Evolutionary conservation across 192 early-diverging fungal species (phyloP).

Genomic region (Linnemannia exigua): DNA sequence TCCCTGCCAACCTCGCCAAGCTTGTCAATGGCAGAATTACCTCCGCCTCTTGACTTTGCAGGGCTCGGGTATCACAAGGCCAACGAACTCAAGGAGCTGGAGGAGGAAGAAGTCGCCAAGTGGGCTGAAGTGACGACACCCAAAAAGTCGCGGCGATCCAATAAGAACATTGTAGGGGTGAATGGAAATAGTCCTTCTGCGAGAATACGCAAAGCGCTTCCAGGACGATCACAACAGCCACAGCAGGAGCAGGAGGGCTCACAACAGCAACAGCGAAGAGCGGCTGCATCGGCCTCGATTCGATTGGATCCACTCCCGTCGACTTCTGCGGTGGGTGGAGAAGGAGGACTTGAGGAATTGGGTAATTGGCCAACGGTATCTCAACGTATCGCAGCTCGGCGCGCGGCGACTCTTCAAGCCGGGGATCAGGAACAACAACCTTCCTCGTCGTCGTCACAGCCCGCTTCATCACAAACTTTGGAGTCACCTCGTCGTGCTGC

Average conservation of each 20-base stretch:
- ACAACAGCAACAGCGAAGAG: background rate
- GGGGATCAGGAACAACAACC: background rate
- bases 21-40: conserved; percentile 1
- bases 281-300: background rate
- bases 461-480: background rate
- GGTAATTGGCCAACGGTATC: background rate
- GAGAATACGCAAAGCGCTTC: background rate
- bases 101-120: background rate
- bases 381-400: background rate
- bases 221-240: background rate
- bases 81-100: background rate
- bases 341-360: background rate
- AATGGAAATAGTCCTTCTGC: background rate
- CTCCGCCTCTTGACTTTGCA: conserved; percentile 40
- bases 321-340: background rate
- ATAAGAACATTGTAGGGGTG: background rate
- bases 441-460: background rate
- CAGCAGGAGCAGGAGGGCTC: background rate
- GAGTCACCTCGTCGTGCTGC: background rate
- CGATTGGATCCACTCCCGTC: background rate
- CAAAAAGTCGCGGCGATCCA: background rate
- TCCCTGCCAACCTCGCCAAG: background rate
- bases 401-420: background rate
- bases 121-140: conserved; percentile 12
- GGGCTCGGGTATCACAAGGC: conserved; percentile 25